Percentiles rank a stretch among this genome's conserved stretches.
Evolutionary conservation across 1,284 basidiomycete genomes (phyloP).

Genomic region (Marasmius oreades): DNA sequence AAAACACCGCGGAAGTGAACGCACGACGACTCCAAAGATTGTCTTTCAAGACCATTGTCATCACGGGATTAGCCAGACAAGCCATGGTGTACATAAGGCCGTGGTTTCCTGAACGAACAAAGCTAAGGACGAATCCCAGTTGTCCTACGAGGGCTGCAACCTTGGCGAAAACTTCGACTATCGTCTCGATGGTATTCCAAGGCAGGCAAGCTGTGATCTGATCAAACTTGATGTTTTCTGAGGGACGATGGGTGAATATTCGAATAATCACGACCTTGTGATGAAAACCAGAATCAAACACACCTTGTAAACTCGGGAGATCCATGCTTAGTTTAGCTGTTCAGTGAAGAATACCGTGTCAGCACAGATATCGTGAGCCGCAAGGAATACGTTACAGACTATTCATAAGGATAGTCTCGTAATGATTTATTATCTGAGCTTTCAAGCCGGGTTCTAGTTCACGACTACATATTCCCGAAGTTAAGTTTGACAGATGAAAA

Average conservation of each 20-base stretch:
- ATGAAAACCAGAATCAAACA: not conserved
- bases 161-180: not conserved
- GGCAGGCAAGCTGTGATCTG: not conserved
- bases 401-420: not conserved
- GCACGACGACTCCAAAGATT: not conserved
- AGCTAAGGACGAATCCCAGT: constrained; percentile 12
- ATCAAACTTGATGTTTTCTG: not conserved
- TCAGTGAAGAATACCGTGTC: not conserved
- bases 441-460: not conserved
- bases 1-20: too few relatives aligned
- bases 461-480: not conserved
- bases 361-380: not conserved
- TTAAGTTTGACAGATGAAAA: not conserved
- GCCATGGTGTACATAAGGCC: constrained; percentile 12
- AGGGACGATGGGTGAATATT: not conserved
- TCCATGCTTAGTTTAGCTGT: constrained; percentile 1
- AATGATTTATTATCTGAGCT: not conserved
- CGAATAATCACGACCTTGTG: not conserved
- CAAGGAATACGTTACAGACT: not conserved
- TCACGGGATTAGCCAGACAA: constrained; percentile 13
- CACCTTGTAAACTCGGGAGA: not conserved
- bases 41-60: not conserved
- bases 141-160: constrained; percentile 2
- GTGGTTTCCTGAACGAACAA: constrained; percentile 12
- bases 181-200: not conserved